Conservation (phyloP, 1,284 basidiomycete species). For the Rhizoctonia solani region DNA sequence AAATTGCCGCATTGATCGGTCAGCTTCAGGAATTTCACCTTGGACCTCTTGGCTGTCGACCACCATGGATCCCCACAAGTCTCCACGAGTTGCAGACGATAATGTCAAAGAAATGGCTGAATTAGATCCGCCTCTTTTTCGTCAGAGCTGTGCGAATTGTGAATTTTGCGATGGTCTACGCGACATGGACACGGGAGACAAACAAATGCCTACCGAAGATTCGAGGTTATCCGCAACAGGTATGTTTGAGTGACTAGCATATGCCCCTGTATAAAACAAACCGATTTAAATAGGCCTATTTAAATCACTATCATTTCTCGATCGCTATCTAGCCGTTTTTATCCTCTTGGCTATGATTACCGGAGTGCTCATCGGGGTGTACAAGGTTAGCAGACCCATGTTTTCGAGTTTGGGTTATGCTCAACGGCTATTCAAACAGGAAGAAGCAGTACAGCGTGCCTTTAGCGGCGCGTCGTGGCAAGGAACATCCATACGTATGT, state of each 20-base stretch:
- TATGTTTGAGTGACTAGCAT: slow-evolving; percentile 2
- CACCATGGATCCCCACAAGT: slow-evolving; percentile 1
- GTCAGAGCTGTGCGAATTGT: slow-evolving; percentile 34
- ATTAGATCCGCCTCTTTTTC: slow-evolving; percentile 36
- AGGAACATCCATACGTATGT: slow-evolving; percentile 48
- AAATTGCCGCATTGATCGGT: neutral
- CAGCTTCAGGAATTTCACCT: neutral
- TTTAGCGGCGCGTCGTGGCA: slow-evolving; percentile 42
- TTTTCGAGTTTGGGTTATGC: slow-evolving; percentile 60
- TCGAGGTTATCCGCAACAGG: slow-evolving; percentile 23
- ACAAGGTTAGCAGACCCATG: slow-evolving; percentile 51
- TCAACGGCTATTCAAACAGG: slow-evolving; percentile 62
- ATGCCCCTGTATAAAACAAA: no score
- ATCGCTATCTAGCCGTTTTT: slow-evolving; percentile 70
- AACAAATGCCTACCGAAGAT: neutral
- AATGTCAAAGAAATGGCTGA: slow-evolving; percentile 28
- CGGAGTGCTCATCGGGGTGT: slow-evolving; percentile 77
- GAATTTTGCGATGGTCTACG: slow-evolving; percentile 37
- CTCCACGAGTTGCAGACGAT: neutral
- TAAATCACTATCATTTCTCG: slow-evolving; percentile 53
- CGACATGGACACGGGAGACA: slow-evolving; percentile 27
- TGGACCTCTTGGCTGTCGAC: neutral
- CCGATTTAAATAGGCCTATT: no score
- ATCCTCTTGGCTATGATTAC: slow-evolving; percentile 79
- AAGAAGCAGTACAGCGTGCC: slow-evolving; percentile 45